Evolutionary conservation across 345 rosid species (phyloP), one percentile per base, ranked within the genome.

Genomic region (Euphorbia peplus): DNA sequence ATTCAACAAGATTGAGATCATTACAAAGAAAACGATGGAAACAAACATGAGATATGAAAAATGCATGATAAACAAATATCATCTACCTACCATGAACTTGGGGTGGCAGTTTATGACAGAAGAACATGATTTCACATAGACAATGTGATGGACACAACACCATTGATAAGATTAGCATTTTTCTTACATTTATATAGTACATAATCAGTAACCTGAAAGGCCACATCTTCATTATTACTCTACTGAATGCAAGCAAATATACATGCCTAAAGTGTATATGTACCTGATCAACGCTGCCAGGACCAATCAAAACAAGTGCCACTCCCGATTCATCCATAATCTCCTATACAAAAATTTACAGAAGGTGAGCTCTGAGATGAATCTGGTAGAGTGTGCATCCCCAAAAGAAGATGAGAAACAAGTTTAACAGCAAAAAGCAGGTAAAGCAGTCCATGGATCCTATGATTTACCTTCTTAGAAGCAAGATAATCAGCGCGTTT

Each of bases 401-500:
- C 42, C 3, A 8, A 39, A 2, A 1, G 11, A 8, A 50, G 9
- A 18, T n/a, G 4, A 50, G 7, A 18, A 50, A 50, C 6, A 50
- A 50, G 1, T 19, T 50, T 50, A 50, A 19, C 19, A 5, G 42
- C 9, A 3, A 3, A 6, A 19, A 50, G 22, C 54, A 50, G 18
- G 21, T 16, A 30, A 8, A 35, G 0, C 64, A 60, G 47, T 35
- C 18, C 48, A 18, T 18, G 32, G 22, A 25, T 50, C 50, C 4
- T 42, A 51, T 13, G 14, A 37, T 78, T 39, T 78, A 91, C 97
- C 95, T 93, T 93, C 90, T 84, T 84, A 48, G 76, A 70, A 4
- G 90, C 96, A 60, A 93, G 97, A 75, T 82, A 84, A 77, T 90
- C 93, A 10, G 98, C 98, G 30, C 97, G 86, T 72, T 82, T 93